These are phyloP conservation scores for Leccinum boreale DNA, from an alignment of 768 basidiomycete species.

Conservation along the genomic window DNA sequence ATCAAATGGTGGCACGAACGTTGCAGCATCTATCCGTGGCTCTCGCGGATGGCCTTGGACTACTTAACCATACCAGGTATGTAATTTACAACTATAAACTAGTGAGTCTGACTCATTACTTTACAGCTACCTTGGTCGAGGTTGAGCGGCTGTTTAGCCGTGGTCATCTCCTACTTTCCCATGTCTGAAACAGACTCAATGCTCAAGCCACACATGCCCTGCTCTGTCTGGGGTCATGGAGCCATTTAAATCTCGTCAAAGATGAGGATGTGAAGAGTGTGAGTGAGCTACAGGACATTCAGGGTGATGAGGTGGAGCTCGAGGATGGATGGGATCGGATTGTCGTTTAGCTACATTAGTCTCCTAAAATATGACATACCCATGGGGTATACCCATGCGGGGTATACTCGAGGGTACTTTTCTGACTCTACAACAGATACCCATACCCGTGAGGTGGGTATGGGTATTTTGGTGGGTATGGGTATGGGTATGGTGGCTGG, in stretches of 20 bases:
- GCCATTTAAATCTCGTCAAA: slow-evolving; percentile 23
- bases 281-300: neutral
- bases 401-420: too few species aligned
- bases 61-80: slow-evolving; percentile 3
- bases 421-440: too few species aligned
- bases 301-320: neutral
- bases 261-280: slow-evolving; percentile 5
- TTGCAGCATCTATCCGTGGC: neutral
- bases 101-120: neutral
- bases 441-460: too few species aligned
- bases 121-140: slow-evolving; percentile 32
- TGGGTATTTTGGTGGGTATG: too few species aligned
- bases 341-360: too few species aligned
- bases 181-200: slow-evolving; percentile 25
- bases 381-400: too few species aligned
- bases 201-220: slow-evolving; percentile 23
- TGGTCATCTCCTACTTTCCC: slow-evolving; percentile 25
- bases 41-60: slow-evolving; percentile 2
- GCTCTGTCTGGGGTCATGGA: slow-evolving; percentile 36
- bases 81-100: neutral
- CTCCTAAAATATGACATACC: neutral
- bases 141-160: slow-evolving; percentile 29
- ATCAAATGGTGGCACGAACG: neutral
- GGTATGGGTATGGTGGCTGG: too few species aligned
- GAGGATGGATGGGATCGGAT: neutral